phyloP scores from a whole-genome alignment of 306 rosid species.

The Heteromeles arbutifolia region DNA sequence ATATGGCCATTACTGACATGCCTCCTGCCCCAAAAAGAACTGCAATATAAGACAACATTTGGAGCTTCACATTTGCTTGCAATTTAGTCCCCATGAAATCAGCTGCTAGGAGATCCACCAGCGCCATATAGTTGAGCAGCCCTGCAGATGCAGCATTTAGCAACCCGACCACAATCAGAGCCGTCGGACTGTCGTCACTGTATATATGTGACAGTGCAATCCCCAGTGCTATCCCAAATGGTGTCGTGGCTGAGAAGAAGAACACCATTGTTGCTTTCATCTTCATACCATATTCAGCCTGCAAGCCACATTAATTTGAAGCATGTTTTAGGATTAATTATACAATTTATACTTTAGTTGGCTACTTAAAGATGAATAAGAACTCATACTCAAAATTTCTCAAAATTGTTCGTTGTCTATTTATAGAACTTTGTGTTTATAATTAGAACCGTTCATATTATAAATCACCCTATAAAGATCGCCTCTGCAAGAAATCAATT shows the following conservation, averaged over 20 bases:
- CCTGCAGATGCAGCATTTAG: slow-evolving; percentile 63
- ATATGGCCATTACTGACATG: slow-evolving; percentile 64
- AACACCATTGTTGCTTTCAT: slow-evolving; percentile 39
- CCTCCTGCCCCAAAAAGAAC: slow-evolving; percentile 60
- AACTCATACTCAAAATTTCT: too few species aligned
- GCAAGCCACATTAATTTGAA: background rate
- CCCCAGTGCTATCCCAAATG: slow-evolving; percentile 58
- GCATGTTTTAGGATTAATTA: background rate
- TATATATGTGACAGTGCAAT: slow-evolving; percentile 48
- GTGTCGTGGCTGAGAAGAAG: slow-evolving; percentile 63
- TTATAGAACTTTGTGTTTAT: too few species aligned
- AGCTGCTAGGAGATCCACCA: slow-evolving; percentile 51
- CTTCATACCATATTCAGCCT: slow-evolving; percentile 53
- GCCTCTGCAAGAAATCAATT: too few species aligned
- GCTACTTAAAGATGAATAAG: too few species aligned
- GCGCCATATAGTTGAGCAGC: slow-evolving; percentile 56
- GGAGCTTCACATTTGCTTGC: slow-evolving; percentile 43
- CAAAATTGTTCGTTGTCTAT: too few species aligned
- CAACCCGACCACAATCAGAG: slow-evolving; percentile 58
- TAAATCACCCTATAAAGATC: too few species aligned
- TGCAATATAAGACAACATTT: slow-evolving; percentile 30
- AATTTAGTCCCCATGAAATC: slow-evolving; percentile 56
- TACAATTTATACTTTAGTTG: too few species aligned
- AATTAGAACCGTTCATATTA: too few species aligned
- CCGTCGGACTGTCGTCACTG: slow-evolving; percentile 36